Evolutionary conservation across 208 protist species (phyloP), one percentile per base, ranked within the genome.

Genomic region (Leishmania aethiopica): DNA sequence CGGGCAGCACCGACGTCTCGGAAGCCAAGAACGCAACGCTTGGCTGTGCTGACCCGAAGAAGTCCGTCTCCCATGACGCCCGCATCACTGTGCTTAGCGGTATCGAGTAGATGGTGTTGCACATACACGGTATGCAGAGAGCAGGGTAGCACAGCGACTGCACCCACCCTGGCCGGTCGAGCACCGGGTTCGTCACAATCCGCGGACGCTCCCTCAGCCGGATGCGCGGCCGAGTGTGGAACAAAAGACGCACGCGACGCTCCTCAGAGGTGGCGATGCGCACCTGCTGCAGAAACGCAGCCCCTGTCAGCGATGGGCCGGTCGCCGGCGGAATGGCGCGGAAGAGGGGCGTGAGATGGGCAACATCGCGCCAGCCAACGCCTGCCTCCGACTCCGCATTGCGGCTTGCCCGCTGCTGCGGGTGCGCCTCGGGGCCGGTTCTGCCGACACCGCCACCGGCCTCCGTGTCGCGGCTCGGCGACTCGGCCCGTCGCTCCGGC

Each of bases 221-320:
- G 22, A 82, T 19, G 35, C 81, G 82, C 1, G 83, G 88, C 4
- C 88, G 89, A 73, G 78, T 89, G 77, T 92, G 85, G 42, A 79
- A 92, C 22, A 88, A 74, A 11, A 71, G 28, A n/a, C 84, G 86
- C 37, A 92, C 84, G 13, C 81, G 80, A n/a, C 84, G 84, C 72
- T 86, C 77, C 82, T 83, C 84, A 6, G 78, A n/a, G n/a, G 82
- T 85, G 3, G 80, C 86, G 64, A 82, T 45, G 75, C 75, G 78
- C 3, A 55, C 83, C 37, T 60, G 75, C 17, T 22, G 83, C 35
- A 70, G 49, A 10, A 76, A 11, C 19, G 62, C 70, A 19, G 37
- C 32, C 15, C 47, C 49, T 3, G 25, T 78, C 25, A 40, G 8
- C 40, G 40, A 22, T 1, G 32, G 22, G 57, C 35, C 40, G 6